A percentile compares a stretch with the other conserved stretches of the same genome.
Conservation (phyloP, 2,329 filamentous ascomycete genomes). For the Aspergillus chevalieri region DNA sequence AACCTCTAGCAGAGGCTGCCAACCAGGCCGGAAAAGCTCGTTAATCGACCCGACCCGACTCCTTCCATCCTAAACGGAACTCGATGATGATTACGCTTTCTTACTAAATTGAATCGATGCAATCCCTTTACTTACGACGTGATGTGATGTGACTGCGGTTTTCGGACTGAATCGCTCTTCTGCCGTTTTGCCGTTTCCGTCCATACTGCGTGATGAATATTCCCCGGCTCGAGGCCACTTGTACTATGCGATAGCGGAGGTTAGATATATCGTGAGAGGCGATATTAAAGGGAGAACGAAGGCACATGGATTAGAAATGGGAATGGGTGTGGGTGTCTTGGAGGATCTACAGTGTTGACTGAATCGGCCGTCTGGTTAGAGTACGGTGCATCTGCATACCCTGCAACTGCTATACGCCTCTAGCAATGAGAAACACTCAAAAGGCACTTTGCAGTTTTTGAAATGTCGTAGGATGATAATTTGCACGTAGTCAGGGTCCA, state of each 20-base stretch:
- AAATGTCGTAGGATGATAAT: too few relatives aligned
- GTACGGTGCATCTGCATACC: not conserved
- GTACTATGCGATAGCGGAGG: not conserved
- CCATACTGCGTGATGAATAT: not conserved
- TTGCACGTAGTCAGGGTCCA: too few relatives aligned
- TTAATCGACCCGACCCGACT: slow-evolving; percentile 18
- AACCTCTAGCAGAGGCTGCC: slow-evolving; percentile 37
- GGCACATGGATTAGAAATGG: too few relatives aligned
- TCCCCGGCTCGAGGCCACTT: not conserved
- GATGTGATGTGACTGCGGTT: slow-evolving; percentile 5
- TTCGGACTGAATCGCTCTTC: not conserved
- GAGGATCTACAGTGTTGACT: too few relatives aligned
- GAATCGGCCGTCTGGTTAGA: not conserved
- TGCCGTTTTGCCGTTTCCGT: not conserved
- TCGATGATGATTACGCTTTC: not conserved
- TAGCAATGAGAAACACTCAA: too few relatives aligned
- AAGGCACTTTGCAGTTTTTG: too few relatives aligned
- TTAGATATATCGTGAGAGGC: not conserved
- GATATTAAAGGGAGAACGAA: not conserved
- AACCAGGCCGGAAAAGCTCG: slow-evolving; percentile 47
- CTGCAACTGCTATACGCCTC: too few relatives aligned
- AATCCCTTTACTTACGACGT: slow-evolving; percentile 8
- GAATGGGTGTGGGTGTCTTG: too few relatives aligned
- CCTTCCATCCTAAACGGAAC: not conserved
- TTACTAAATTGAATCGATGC: slow-evolving; percentile 2